Percentiles rank a stretch among this genome's conserved stretches.
Evolutionary conservation across 768 basidiomycete species (phyloP).

Genomic region (Gloeopeniophorella convolvens): DNA sequence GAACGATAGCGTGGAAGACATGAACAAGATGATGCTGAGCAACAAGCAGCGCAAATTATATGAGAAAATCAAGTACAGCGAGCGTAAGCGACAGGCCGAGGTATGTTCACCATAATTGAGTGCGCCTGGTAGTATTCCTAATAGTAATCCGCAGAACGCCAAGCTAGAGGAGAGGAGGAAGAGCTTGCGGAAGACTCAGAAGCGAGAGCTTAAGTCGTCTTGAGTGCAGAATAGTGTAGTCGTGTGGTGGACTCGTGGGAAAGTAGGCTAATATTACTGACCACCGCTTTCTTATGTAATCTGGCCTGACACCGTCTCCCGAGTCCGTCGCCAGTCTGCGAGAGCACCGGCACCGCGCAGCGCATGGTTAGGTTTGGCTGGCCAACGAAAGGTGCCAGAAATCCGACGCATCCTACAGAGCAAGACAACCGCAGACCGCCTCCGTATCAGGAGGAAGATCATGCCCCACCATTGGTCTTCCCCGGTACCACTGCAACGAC

Average conservation of each 20-base stretch:
- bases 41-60: slow-evolving; percentile 91
- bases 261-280: not conserved
- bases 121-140: slow-evolving; percentile 11
- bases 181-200: slow-evolving; percentile 47
- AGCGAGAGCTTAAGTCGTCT: slow-evolving; percentile 19
- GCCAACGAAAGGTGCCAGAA: slow-evolving; percentile 8
- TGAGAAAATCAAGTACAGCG: slow-evolving; percentile 86
- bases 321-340: not conserved
- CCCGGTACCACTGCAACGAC: slow-evolving; percentile 3
- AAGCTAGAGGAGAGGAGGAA: slow-evolving; percentile 54
- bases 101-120: slow-evolving; percentile 38
- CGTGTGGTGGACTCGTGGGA: not conserved
- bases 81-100: slow-evolving; percentile 72
- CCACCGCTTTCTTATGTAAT: slow-evolving; percentile 4
- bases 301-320: not conserved
- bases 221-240: not conserved
- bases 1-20: slow-evolving; percentile 55
- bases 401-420: not conserved
- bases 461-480: slow-evolving; percentile 7
- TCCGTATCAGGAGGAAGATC: slow-evolving; percentile 1
- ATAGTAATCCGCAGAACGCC: slow-evolving; percentile 43
- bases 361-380: slow-evolving; percentile 20
- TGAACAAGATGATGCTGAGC: slow-evolving; percentile 98
- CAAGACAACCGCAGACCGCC: slow-evolving; percentile 2
- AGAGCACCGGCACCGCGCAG: not conserved